Percentiles rank a stretch among this genome's conserved stretches.
phyloP scores from a whole-genome alignment of 345 rosid species.

The Toxicodendron radicans region DNA sequence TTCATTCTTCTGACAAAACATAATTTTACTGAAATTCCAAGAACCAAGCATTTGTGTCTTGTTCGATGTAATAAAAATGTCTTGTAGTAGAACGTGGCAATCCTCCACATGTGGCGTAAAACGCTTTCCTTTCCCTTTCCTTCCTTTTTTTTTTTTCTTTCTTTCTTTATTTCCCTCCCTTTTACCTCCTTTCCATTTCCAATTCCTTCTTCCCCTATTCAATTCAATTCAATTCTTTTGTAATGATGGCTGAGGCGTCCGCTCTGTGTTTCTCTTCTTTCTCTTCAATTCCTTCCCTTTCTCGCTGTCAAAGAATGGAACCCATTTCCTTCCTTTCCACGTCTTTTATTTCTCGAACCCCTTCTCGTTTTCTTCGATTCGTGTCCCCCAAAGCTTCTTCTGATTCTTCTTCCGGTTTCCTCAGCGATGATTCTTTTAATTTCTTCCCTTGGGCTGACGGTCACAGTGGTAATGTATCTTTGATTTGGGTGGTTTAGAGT shows the following conservation, averaged over 20 bases:
- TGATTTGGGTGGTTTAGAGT: no score
- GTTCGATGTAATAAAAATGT: neutral
- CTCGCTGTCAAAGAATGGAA: conserved; percentile 23
- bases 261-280: conserved; percentile 32
- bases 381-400: conserved; percentile 52
- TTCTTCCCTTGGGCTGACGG: conserved; percentile 73
- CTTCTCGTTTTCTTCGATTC: conserved; percentile 45
- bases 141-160: neutral
- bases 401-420: conserved; percentile 44
- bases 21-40: neutral
- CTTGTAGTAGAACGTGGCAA: neutral
- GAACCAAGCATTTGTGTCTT: neutral
- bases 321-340: conserved; percentile 28
- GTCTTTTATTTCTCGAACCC: conserved; percentile 24
- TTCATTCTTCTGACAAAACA: no score
- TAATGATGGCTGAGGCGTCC: conserved; percentile 50
- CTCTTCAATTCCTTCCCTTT: conserved; percentile 37
- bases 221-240: neutral
- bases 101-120: conserved; percentile 26
- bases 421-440: conserved; percentile 61
- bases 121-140: neutral
- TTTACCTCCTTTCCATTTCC: neutral
- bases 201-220: no score
- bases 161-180: no score
- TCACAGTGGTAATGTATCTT: conserved; percentile 40